phyloP scores from a whole-genome alignment of 306 rosid species.

The Quercus alba region DNA sequence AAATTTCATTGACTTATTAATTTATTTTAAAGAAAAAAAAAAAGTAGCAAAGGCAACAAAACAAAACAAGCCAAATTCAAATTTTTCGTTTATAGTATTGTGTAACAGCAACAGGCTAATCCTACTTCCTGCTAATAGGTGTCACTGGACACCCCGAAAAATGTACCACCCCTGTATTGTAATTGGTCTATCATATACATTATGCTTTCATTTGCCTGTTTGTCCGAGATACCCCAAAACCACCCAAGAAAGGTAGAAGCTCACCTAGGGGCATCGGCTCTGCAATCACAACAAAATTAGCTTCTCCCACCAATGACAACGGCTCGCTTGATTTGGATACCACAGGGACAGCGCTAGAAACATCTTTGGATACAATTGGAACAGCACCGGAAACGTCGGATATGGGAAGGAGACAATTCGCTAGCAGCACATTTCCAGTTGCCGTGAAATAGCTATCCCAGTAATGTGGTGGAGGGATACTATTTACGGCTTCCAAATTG shows the following conservation, averaged over 20 bases:
- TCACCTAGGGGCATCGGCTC: slow-evolving; percentile 43
- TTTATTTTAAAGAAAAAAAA: background rate
- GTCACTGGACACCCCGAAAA: background rate
- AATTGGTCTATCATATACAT: slow-evolving; percentile 16
- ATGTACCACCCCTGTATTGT: background rate
- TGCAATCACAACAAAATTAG: slow-evolving; percentile 16
- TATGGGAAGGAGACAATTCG: slow-evolving; percentile 65
- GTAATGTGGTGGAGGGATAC: slow-evolving; percentile 29
- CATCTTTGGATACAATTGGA: slow-evolving; percentile 34
- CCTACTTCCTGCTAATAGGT: background rate
- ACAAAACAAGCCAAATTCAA: background rate
- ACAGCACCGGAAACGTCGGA: slow-evolving; percentile 57
- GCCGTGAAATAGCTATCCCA: slow-evolving; percentile 39
- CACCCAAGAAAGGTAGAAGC: slow-evolving; percentile 46
- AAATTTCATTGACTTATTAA: too few species aligned
- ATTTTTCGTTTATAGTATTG: background rate
- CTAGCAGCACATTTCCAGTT: slow-evolving; percentile 52
- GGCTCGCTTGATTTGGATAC: slow-evolving; percentile 16
- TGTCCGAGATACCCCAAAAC: slow-evolving; percentile 15
- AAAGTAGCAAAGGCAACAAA: background rate
- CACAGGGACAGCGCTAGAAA: slow-evolving; percentile 3
- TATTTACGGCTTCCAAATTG: slow-evolving; percentile 45
- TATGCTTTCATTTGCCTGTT: slow-evolving; percentile 17
- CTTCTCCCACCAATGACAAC: slow-evolving; percentile 6
- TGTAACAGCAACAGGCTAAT: background rate